Evolutionary conservation across 2,329 filamentous ascomycete species (phyloP).

Genomic region (Fusarium citri): DNA sequence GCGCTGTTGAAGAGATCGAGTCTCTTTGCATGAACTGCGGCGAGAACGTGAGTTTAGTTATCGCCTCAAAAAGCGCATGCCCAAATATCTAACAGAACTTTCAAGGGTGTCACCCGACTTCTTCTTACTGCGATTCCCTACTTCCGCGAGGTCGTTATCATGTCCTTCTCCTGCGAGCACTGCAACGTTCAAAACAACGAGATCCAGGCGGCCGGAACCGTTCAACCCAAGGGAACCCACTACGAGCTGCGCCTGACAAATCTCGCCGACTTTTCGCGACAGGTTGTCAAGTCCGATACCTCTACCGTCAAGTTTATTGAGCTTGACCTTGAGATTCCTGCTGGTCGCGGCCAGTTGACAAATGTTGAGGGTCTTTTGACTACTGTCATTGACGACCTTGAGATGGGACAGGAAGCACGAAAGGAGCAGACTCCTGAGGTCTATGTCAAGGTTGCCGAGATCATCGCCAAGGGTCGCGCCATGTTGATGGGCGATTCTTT

Average conservation of each 20-base stretch:
- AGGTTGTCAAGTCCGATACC: slow-evolving; percentile 92
- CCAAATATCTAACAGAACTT: slow-evolving; percentile 27
- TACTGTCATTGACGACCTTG: slow-evolving; percentile 83
- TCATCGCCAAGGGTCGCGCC: slow-evolving; percentile 78
- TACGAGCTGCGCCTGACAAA: slow-evolving; percentile 84
- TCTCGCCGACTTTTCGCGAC: slow-evolving; percentile 80
- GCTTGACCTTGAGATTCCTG: slow-evolving; percentile 91
- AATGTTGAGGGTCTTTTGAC: slow-evolving; percentile 91
- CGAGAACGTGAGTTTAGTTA: slow-evolving; percentile 69
- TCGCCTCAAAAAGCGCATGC: not conserved
- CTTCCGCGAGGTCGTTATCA: slow-evolving; percentile 97
- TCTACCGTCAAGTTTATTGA: slow-evolving; percentile 89
- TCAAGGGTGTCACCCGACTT: slow-evolving; percentile 82
- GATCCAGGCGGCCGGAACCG: slow-evolving; percentile 90
- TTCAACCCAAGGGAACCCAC: slow-evolving; percentile 87
- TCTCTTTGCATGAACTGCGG: slow-evolving; percentile 90
- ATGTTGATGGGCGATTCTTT: slow-evolving; percentile 84
- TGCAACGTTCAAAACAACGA: slow-evolving; percentile 93
- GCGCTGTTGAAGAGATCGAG: slow-evolving; percentile 75
- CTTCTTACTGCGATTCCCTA: slow-evolving; percentile 94
- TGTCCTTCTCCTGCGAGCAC: slow-evolving; percentile 94
- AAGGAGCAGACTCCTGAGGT: slow-evolving; percentile 83
- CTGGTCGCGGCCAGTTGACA: slow-evolving; percentile 89
- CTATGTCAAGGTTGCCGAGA: slow-evolving; percentile 78
- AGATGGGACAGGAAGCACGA: slow-evolving; percentile 82